Conservation (phyloP, 805 yeast genomes). For the Clavispora santaluciae region DNA sequence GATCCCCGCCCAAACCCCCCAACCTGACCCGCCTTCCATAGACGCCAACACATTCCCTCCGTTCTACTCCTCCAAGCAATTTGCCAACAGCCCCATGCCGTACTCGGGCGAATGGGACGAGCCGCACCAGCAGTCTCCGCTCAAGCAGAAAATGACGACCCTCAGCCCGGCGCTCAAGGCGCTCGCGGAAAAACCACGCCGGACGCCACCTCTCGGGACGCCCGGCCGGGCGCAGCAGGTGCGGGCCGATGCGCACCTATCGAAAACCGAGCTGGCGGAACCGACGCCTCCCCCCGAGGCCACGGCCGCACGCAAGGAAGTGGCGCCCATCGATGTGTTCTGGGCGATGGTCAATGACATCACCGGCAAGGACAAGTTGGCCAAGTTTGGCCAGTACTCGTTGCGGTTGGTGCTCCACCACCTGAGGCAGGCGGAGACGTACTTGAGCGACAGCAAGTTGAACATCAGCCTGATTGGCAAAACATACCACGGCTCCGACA, state of each 20-base stretch:
- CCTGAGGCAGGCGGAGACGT: conserved; percentile 35
- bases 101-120: conserved; percentile 13
- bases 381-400: conserved; percentile 58
- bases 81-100: conserved; percentile 6
- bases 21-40: neutral
- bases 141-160: conserved; percentile 2
- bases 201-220: neutral
- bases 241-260: neutral
- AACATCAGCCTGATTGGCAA: conserved; percentile 27
- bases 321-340: conserved; percentile 39
- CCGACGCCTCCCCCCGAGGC: conserved; percentile 5
- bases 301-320: conserved; percentile 1
- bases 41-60: neutral
- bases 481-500: conserved; percentile 29
- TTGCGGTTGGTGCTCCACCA: conserved; percentile 49
- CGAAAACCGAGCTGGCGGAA: conserved; percentile 8
- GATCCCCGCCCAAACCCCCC: neutral
- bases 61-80: conserved; percentile 7
- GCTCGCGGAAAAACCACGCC: neutral
- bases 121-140: conserved; percentile 2
- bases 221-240: neutral
- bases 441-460: conserved; percentile 29
- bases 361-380: conserved; percentile 68
- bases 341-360: conserved; percentile 50
- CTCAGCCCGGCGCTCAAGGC: conserved; percentile 1